phyloP scores from a whole-genome alignment of 306 rosid species.

The Elaeagnus macrophylla region DNA sequence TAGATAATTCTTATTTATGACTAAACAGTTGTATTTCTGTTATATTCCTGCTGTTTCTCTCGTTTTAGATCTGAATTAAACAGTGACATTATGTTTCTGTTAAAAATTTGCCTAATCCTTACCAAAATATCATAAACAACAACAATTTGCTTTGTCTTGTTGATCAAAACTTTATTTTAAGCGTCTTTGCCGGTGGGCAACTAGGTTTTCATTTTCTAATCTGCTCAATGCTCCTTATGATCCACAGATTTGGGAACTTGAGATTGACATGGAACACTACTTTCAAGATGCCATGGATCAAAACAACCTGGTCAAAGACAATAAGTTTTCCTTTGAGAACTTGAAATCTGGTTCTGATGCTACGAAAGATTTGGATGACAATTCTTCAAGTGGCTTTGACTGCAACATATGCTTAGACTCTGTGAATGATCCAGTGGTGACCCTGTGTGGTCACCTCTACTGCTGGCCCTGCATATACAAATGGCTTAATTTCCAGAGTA shows the following conservation, averaged over 20 bases:
- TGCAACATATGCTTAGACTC: slow-evolving; percentile 85
- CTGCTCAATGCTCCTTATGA: slow-evolving; percentile 3
- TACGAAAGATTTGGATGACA: slow-evolving; percentile 26
- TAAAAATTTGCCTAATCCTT: too few species aligned
- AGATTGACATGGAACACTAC: slow-evolving; percentile 43
- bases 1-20: too few species aligned
- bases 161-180: background rate
- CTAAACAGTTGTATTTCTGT: too few species aligned
- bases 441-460: slow-evolving; percentile 93
- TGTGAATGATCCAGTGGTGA: slow-evolving; percentile 84
- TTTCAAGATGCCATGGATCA: slow-evolving; percentile 31
- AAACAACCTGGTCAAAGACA: slow-evolving; percentile 30
- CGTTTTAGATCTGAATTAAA: too few species aligned
- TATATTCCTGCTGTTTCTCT: too few species aligned
- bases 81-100: too few species aligned
- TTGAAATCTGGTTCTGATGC: slow-evolving; percentile 33
- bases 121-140: too few species aligned
- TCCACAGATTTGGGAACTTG: background rate
- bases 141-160: too few species aligned
- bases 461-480: slow-evolving; percentile 98
- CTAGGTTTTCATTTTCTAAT: background rate
- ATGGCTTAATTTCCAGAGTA: slow-evolving; percentile 50
- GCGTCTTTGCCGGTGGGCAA: background rate
- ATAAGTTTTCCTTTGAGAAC: slow-evolving; percentile 24
- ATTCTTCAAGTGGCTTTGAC: slow-evolving; percentile 47